A percentile compares a stretch with the other conserved stretches of the same genome.
Conservation (phyloP, 2,329 filamentous ascomycete species). For the Gnomoniopsis sp. region DNA sequence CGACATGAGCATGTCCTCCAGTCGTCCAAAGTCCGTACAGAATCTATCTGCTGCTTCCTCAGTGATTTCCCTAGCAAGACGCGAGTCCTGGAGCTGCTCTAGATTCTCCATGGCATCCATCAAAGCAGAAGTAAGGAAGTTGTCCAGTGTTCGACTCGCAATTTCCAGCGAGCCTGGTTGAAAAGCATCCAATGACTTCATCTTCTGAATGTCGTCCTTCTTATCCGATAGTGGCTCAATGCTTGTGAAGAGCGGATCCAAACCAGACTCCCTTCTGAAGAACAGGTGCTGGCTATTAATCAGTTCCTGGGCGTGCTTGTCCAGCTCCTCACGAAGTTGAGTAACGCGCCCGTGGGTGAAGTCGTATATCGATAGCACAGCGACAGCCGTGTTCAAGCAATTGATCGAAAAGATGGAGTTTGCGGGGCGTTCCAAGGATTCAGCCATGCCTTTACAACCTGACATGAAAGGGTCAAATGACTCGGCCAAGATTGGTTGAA, state of each 20-base stretch:
- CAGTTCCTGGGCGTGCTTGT: constrained; percentile 54
- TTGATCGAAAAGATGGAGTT: constrained; percentile 71
- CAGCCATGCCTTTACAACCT: constrained; percentile 68
- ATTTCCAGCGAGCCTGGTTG: constrained; percentile 58
- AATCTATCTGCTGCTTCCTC: constrained; percentile 81
- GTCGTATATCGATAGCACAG: constrained; percentile 53
- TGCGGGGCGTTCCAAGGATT: constrained; percentile 54
- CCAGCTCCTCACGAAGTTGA: constrained; percentile 55
- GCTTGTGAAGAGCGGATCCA: constrained; percentile 60
- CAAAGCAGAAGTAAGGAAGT: constrained; percentile 86
- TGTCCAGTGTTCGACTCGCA: constrained; percentile 75
- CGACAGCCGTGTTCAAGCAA: constrained; percentile 59
- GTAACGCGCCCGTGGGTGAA: constrained; percentile 59
- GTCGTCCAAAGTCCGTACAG: constrained; percentile 73
- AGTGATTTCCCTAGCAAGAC: constrained; percentile 70
- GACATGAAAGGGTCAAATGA: constrained; percentile 83
- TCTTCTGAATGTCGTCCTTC: constrained; percentile 49
- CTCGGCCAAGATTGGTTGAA: constrained; percentile 71
- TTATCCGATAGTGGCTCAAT: constrained; percentile 39
- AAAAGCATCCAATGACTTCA: constrained; percentile 53
- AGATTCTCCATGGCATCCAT: constrained; percentile 88
- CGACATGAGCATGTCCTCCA: constrained; percentile 47
- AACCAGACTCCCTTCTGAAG: constrained; percentile 71
- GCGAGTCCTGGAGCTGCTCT: constrained; percentile 67
- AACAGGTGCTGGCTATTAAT: constrained; percentile 67